Conservation (phyloP, 192 early-diverging fungal genomes). For the Coemansia sp. region DNA sequence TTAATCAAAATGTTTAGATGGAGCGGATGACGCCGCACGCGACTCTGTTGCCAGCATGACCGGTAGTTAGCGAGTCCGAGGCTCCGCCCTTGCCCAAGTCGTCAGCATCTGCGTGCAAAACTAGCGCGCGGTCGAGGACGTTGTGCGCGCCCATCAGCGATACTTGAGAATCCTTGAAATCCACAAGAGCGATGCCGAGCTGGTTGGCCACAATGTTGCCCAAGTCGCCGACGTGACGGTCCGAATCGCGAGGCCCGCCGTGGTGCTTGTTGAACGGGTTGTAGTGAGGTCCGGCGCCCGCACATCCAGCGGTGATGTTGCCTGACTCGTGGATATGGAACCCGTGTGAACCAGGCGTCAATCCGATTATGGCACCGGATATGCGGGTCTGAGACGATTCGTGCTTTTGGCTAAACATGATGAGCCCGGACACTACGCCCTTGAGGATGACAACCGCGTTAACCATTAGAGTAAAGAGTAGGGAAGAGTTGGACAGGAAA, state of each 20-base stretch:
- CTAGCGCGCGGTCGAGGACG: constrained; percentile 79
- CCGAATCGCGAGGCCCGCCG: constrained; percentile 67
- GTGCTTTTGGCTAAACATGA: constrained; percentile 1
- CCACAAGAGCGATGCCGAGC: constrained; percentile 60
- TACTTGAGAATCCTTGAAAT: constrained; percentile 61
- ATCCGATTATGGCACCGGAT: constrained; percentile 60
- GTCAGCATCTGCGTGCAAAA: constrained; percentile 81
- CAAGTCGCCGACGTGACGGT: constrained; percentile 87
- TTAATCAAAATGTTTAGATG: no score
- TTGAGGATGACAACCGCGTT: constrained; percentile 1
- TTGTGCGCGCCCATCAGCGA: constrained; percentile 70
- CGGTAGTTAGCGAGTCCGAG: constrained; percentile 71
- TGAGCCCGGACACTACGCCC: background rate
- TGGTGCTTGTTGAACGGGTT: constrained; percentile 78
- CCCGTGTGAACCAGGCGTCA: constrained; percentile 74
- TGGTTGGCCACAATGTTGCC: constrained; percentile 72
- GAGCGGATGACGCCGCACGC: constrained; percentile 88
- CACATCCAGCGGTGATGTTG: constrained; percentile 73
- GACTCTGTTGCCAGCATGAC: constrained; percentile 82
- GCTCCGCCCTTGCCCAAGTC: constrained; percentile 80
- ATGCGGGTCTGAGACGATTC: constrained; percentile 19
- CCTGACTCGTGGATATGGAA: constrained; percentile 85
- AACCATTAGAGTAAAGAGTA: background rate
- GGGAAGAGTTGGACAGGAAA: background rate
- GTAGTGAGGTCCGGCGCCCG: constrained; percentile 80